phyloP scores from a whole-genome alignment of 805 yeast species.

The Sungouiozyma intestinalis region DNA sequence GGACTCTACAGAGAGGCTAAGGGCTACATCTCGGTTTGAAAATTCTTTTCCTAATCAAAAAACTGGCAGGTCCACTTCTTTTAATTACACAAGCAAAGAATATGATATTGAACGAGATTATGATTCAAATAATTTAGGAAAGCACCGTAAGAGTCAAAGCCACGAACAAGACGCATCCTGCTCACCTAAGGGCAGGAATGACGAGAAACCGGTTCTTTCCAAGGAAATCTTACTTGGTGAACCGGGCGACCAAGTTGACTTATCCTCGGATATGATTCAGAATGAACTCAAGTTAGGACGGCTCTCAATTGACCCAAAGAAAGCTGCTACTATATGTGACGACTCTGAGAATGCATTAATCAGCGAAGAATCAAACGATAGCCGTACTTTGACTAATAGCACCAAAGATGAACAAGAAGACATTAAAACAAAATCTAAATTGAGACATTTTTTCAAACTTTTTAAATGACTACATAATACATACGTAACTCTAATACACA shows the following conservation, averaged over 20 bases:
- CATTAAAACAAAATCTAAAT: background rate
- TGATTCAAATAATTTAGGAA: background rate
- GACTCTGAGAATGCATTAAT: background rate
- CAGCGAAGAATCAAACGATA: background rate
- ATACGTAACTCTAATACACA: background rate
- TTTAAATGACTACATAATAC: background rate
- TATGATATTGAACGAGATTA: constrained; percentile 28
- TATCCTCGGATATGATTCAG: constrained; percentile 6
- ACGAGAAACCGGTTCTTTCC: constrained; percentile 4
- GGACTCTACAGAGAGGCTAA: background rate
- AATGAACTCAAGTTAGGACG: background rate
- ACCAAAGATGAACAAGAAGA: background rate
- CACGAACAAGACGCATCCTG: background rate
- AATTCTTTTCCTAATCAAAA: constrained; percentile 5
- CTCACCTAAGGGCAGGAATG: background rate
- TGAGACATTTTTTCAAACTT: background rate
- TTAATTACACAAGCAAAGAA: constrained; percentile 30
- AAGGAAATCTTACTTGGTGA: constrained; percentile 22
- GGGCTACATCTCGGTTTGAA: background rate
- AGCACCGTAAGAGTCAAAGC: background rate
- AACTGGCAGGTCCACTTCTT: constrained; percentile 11
- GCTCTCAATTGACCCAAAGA: background rate
- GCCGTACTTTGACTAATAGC: background rate
- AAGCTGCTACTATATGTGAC: background rate
- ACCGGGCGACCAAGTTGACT: constrained; percentile 28